phyloP scores from a whole-genome alignment of 1,284 basidiomycete species.

The Rugiboletus extremiorientalis region DNA sequence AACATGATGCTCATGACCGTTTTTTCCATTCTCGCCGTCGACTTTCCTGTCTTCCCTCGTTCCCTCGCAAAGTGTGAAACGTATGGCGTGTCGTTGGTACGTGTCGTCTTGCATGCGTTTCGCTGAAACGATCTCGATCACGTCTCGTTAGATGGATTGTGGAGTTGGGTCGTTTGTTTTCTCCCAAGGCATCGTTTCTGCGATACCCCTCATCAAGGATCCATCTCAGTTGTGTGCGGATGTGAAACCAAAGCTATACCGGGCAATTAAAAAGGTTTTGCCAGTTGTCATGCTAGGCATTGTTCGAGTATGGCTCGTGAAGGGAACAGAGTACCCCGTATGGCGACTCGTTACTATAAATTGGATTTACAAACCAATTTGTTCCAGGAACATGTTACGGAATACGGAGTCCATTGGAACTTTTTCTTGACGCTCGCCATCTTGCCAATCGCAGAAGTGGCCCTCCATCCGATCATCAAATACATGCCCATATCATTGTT shows the following conservation, averaged over 20 bases:
- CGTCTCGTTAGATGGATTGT: constrained; percentile 81
- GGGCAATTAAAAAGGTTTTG: constrained; percentile 54
- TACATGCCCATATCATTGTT: constrained; percentile 61
- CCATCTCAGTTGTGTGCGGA: constrained; percentile 52
- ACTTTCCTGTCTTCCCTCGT: constrained; percentile 92
- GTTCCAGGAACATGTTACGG: constrained; percentile 89
- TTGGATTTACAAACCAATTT: background rate
- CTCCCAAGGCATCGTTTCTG: constrained; percentile 88
- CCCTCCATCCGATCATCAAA: constrained; percentile 64
- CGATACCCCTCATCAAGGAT: constrained; percentile 71
- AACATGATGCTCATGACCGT: constrained; percentile 96
- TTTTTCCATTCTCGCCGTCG: constrained; percentile 92
- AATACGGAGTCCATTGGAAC: constrained; percentile 99
- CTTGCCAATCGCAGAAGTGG: constrained; percentile 74
- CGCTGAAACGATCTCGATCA: constrained; percentile 3
- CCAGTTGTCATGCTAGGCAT: constrained; percentile 79
- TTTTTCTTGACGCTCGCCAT: constrained; percentile 94
- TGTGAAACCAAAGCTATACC: constrained; percentile 49
- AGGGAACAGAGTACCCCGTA: constrained; percentile 93
- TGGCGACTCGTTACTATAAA: constrained; percentile 18
- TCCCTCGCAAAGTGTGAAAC: constrained; percentile 91
- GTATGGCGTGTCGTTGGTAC: constrained; percentile 88
- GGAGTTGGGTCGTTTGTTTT: constrained; percentile 98
- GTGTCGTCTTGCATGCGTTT: constrained; percentile 27
- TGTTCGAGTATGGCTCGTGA: constrained; percentile 83